Base-by-base conservation (phyloP, 2,329 filamentous ascomycete genomes). In the Ceratocystiopsis brevicomis region DNA sequence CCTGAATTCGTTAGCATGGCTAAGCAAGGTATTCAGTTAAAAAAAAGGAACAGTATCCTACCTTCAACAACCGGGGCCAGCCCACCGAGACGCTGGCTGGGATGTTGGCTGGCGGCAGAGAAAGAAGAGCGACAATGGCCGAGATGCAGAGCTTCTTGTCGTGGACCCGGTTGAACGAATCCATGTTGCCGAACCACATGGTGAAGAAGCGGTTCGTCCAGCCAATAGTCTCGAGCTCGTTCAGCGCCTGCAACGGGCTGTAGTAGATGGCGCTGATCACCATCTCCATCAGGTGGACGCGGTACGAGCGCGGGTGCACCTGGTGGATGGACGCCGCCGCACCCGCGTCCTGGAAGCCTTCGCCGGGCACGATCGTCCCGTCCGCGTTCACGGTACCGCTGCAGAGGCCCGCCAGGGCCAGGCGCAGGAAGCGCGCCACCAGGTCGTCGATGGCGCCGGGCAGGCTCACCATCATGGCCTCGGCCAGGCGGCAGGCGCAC, bases 141-240 rank as follows among this genome's bases (percentile, higher is more conserved):
- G 87, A 83, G 53, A 98, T 95, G 49, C 85, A 95, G 21, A 98
- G 69, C 68, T 95, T 98, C 73, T 98, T 98, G 67, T 98, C 90
- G 58, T 98, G 90, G 3, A 98, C 90, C 37, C 90, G 75, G 42
- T 76, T 82, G 64, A 98, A 96, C 54, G 76, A 79, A 49, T 93
- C 81, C 65, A 98, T 98, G 63, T 79, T 92, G 37, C 84, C 84
- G 61, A 98, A 98, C 90, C 90, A 98, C 46, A 92, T 66, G 61
- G 84, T 94, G 68, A 98, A 98, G 66, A 98, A 98, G 57, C 92
- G 92, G 64, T 96, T 96, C 8, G 90, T 96, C 88, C 87, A 95
- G 47, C 76, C 80, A 55, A 92, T 88, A 43, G 70, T 65, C 64
- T 98, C 90, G n/a, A 98, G 71, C 35, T 94, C 76, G 48, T 86